phyloP scores from a whole-genome alignment of 2,329 filamentous ascomycete genomes.

The Curvularia lunata region DNA sequence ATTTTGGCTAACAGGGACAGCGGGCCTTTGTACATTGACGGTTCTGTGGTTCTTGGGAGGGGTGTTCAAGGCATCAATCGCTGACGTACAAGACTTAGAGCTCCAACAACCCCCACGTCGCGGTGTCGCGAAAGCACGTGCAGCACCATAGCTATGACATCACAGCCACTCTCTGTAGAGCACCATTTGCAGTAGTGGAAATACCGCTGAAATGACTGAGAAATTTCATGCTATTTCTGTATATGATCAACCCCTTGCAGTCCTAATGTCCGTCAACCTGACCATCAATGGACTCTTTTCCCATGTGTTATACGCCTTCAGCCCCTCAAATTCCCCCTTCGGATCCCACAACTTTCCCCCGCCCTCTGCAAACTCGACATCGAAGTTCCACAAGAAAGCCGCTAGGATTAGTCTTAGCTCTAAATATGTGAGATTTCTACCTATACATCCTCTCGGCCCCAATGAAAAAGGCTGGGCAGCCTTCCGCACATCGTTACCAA shows the following conservation, averaged over 20 bases:
- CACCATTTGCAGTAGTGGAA: too few relatives aligned
- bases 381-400: slow-evolving; percentile 45
- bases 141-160: not conserved
- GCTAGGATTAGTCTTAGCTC: slow-evolving; percentile 42
- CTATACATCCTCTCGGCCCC: slow-evolving; percentile 43
- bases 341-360: slow-evolving; percentile 34
- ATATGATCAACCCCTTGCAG: slow-evolving; percentile 14
- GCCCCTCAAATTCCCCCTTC: slow-evolving; percentile 34
- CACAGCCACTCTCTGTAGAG: not conserved
- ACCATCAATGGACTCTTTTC: slow-evolving; percentile 45
- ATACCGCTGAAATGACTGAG: not conserved
- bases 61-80: not conserved
- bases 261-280: slow-evolving; percentile 39
- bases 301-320: slow-evolving; percentile 44
- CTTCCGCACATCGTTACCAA: slow-evolving; percentile 34
- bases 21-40: slow-evolving; percentile 1
- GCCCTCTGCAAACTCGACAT: slow-evolving; percentile 42
- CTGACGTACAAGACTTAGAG: slow-evolving; percentile 20
- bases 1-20: not conserved
- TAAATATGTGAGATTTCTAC: slow-evolving; percentile 45
- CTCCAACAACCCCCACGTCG: slow-evolving; percentile 21
- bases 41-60: not conserved
- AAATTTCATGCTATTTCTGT: not conserved
- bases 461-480: slow-evolving; percentile 42
- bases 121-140: slow-evolving; percentile 20